phyloP scores from a whole-genome alignment of 129 eudicot species.

The Calendula officinalis region DNA sequence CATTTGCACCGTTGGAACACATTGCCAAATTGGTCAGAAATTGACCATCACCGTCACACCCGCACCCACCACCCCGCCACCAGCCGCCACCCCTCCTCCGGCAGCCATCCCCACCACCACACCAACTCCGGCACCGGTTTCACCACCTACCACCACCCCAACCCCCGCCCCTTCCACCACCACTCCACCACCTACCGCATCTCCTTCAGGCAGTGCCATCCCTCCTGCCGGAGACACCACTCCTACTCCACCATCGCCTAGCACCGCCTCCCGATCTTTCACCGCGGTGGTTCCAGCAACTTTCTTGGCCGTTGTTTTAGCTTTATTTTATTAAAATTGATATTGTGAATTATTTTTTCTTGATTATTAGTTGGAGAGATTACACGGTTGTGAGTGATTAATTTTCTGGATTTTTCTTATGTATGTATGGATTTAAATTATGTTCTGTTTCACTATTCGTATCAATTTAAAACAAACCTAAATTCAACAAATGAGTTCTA shows the following conservation, averaged over 20 bases:
- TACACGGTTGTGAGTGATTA: conserved; percentile 34
- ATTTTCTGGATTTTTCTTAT: conserved; percentile 15
- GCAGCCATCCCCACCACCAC: conserved; percentile 26
- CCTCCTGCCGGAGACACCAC: conserved; percentile 23
- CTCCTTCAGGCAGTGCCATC: conserved; percentile 20
- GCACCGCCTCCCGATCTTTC: conserved; percentile 35
- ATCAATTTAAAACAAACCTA: too few species aligned
- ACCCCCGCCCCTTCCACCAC: conserved; percentile 19
- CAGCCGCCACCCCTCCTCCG: conserved; percentile 30
- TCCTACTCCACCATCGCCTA: conserved; percentile 32
- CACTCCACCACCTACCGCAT: conserved; percentile 25
- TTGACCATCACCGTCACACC: conserved; percentile 42
- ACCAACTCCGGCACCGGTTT: conserved; percentile 13
- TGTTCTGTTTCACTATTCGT: conserved; percentile 27
- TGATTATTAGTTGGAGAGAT: conserved; percentile 25
- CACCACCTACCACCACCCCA: background rate
- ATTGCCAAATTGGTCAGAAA: conserved; percentile 45
- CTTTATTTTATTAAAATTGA: conserved; percentile 35
- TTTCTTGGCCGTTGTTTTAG: conserved; percentile 39
- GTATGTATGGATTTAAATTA: conserved; percentile 28
- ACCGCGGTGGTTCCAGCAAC: conserved; percentile 41
- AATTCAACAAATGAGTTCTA: too few species aligned
- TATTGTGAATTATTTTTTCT: conserved; percentile 8
- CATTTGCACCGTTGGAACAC: conserved; percentile 46
- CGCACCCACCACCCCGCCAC: conserved; percentile 25